phyloP scores from a whole-genome alignment of 768 basidiomycete species.

The Psilocybe sp. region DNA sequence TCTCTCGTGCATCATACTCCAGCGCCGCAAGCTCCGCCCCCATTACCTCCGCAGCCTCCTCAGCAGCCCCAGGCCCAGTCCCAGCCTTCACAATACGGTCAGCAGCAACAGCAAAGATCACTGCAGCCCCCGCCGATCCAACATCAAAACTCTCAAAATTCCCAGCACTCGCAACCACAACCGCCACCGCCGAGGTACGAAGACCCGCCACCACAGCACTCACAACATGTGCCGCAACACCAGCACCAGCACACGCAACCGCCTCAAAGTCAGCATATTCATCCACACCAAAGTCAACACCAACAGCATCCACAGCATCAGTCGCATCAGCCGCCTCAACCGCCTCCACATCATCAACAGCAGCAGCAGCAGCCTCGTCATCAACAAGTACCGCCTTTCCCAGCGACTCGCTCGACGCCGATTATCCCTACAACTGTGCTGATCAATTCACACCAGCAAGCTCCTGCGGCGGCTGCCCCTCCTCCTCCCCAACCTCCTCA shows the following conservation, averaged over 20 bases:
- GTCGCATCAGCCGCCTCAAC: not conserved
- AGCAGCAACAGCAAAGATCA: conserved; percentile 25
- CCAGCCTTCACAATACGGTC: conserved; percentile 25
- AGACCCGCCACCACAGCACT: conserved; percentile 13
- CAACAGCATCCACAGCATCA: not conserved
- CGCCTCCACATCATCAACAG: conserved; percentile 5
- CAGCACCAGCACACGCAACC: conserved; percentile 20
- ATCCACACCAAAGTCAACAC: conserved; percentile 1
- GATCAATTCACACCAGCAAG: no score
- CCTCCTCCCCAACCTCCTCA: no score
- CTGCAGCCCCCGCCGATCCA: conserved; percentile 18
- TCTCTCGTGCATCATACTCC: not conserved
- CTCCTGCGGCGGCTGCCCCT: no score
- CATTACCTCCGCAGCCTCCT: conserved; percentile 15
- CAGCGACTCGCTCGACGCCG: conserved; percentile 9
- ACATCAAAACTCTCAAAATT: conserved; percentile 19
- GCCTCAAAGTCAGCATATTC: not conserved
- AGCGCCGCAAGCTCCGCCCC: conserved; percentile 8
- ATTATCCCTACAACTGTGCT: no score
- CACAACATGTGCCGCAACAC: conserved; percentile 17
- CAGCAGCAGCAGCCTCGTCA: conserved; percentile 16
- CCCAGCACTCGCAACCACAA: conserved; percentile 20
- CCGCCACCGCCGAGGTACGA: conserved; percentile 6
- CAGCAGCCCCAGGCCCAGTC: conserved; percentile 26
- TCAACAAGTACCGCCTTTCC: conserved; percentile 13